These are phyloP conservation scores for Pythium aquatile DNA, from an alignment of 352 stramenopile genomes.

Conservation along the genomic window DNA sequence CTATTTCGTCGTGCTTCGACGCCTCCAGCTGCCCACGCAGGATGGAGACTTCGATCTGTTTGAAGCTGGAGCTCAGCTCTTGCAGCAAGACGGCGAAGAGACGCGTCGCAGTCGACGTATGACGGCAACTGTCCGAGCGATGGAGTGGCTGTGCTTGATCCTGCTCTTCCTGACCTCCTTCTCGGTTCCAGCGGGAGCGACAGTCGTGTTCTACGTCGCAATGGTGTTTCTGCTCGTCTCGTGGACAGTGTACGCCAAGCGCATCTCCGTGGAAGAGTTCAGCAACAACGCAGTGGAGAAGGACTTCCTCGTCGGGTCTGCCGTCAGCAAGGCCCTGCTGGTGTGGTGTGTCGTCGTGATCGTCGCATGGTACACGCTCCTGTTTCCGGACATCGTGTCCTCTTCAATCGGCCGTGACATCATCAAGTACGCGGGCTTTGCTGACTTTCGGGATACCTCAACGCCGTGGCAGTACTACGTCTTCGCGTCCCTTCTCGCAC, in stretches of 20 bases:
- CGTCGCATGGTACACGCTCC: constrained; percentile 54
- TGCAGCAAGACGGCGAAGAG: constrained; percentile 34
- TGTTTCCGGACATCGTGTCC: constrained; percentile 41
- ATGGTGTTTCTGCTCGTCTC: constrained; percentile 53
- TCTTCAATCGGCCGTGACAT: constrained; percentile 33
- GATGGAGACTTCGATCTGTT: constrained; percentile 50
- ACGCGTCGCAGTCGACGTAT: constrained; percentile 28
- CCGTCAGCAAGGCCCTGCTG: constrained; percentile 43
- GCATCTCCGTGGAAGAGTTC: constrained; percentile 61
- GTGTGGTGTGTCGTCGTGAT: constrained; percentile 47
- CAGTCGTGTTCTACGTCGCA: constrained; percentile 59
- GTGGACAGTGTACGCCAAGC: constrained; percentile 66
- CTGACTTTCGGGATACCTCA: constrained; percentile 41
- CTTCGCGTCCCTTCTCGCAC: constrained; percentile 49
- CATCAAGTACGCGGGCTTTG: constrained; percentile 59
- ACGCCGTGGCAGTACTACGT: constrained; percentile 70
- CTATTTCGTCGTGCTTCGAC: constrained; percentile 59
- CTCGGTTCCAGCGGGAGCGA: constrained; percentile 52
- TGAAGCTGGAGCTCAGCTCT: constrained; percentile 44
- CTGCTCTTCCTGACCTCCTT: constrained; percentile 66
- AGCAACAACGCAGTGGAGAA: constrained; percentile 11
- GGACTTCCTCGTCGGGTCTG: constrained; percentile 47
- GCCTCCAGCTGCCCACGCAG: constrained; percentile 33
- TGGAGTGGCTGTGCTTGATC: constrained; percentile 44
- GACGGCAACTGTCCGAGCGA: constrained; percentile 33